Base-by-base conservation (phyloP, 352 stramenopile species). In the Pythium volutum region DNA sequence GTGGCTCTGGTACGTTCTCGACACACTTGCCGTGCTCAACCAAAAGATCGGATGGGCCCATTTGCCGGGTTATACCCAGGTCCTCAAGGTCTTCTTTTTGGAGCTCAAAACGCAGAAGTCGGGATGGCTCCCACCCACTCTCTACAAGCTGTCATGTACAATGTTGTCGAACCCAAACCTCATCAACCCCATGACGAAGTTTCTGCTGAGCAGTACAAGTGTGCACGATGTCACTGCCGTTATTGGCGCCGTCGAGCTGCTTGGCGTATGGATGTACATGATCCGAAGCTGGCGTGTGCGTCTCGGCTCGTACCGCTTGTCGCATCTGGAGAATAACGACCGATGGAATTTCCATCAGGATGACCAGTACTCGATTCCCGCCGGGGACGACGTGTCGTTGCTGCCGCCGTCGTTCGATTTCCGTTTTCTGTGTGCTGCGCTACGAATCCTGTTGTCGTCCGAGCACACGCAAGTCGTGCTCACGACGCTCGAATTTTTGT, bases 241-340 rank as follows among this genome's bases (percentile, higher is more conserved):
- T 8, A 96, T 94, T 33, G 87, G 85, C 48, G 83, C 85, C 0
- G 84, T 96, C 4, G 87, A 96, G 58, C 75, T 96, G 22, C 75
- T 96, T 12, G 87, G 87, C 12, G 87, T 96, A 9, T 96, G 87
- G 87, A 93, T 96, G 85, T 95, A 96, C 59, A 95, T 96, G 85
- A 96, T 96, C 63, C 80, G 87, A 80, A 94, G 83, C 68, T 96
- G 87, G 87, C 87, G 87, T 38, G 85, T 96, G 45, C 83, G 87
- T 10, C 57, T 96, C 26, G 79, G 84, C 42, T 96, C 87, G 20
- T 96, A 96, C 55, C 84, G 87, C 3, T 59, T 96, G 12, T 95
- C 87, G 6, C 87, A 96, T 55, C 55, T 96, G 25, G 87, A 96
- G 65, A 96, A 93, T 65, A 95, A 95, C 51, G 87, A 96, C 63